Conservation (phyloP, 305 asterid genomes). For the Withania somnifera region DNA sequence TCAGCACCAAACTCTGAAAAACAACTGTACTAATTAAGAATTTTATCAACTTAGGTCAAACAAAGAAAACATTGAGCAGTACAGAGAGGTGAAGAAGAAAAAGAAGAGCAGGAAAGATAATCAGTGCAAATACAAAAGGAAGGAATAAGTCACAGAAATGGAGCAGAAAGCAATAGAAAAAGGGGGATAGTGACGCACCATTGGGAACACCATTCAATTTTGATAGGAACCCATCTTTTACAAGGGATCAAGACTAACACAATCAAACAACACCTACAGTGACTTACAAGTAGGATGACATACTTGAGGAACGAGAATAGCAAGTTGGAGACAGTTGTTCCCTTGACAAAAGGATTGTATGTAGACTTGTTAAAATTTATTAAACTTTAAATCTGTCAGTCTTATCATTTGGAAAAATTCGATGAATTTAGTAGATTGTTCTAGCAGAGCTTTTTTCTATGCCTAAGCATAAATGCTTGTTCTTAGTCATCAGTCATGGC, state of each 20-base stretch:
- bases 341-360: no score
- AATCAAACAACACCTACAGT: background rate
- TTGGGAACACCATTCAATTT: background rate
- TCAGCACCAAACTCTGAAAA: background rate
- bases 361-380: no score
- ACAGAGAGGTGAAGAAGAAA: no score
- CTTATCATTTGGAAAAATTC: no score
- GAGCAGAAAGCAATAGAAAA: background rate
- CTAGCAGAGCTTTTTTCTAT: background rate
- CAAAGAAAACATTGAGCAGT: background rate
- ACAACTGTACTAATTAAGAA: background rate
- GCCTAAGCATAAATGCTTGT: background rate
- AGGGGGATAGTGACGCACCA: background rate
- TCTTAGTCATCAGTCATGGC: background rate
- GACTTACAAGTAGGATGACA: background rate
- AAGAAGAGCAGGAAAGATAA: no score
- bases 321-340: no score
- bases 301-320: background rate
- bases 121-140: background rate
- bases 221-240: background rate
- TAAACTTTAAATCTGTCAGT: no score
- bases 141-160: background rate
- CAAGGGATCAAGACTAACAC: background rate
- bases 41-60: background rate
- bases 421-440: background rate